Percentiles rank a stretch among this genome's conserved stretches.
phyloP scores from a whole-genome alignment of 106 monocot species.

The Phalaenopsis aphrodite region DNA sequence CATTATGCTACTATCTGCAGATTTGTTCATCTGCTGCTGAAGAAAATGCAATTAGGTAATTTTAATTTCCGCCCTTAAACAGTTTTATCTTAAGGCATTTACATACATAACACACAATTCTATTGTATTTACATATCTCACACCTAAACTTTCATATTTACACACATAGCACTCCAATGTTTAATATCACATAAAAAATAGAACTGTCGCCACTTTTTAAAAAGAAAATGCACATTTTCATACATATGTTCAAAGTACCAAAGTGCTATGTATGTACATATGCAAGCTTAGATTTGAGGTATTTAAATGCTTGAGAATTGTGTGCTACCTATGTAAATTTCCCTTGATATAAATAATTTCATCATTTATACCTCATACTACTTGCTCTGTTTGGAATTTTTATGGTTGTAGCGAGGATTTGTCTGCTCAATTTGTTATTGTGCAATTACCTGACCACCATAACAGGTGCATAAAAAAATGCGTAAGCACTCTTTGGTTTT shows the following conservation, averaged over 20 bases:
- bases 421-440: conserved; percentile 40
- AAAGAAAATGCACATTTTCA: no score
- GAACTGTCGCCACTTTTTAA: no score
- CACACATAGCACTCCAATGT: no score
- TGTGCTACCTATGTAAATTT: background rate
- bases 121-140: no score
- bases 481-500: conserved; percentile 23
- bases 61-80: background rate
- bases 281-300: no score
- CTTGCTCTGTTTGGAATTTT: background rate
- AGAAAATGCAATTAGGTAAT: conserved; percentile 7
- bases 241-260: no score
- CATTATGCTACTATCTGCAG: conserved; percentile 4
- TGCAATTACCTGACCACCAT: conserved; percentile 18
- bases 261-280: no score
- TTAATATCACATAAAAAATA: no score
- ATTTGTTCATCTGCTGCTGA: conserved; percentile 8
- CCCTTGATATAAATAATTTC: background rate
- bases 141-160: no score
- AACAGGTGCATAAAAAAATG: conserved; percentile 21
- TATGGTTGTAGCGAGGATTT: conserved; percentile 25
- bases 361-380: background rate
- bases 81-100: background rate
- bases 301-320: no score
- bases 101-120: no score